A percentile compares a stretch with the other conserved stretches of the same genome.
These are phyloP conservation scores for Fusarium tanahbumbuense DNA, from an alignment of 2,329 filamentous ascomycete species.

Conservation along the genomic window DNA sequence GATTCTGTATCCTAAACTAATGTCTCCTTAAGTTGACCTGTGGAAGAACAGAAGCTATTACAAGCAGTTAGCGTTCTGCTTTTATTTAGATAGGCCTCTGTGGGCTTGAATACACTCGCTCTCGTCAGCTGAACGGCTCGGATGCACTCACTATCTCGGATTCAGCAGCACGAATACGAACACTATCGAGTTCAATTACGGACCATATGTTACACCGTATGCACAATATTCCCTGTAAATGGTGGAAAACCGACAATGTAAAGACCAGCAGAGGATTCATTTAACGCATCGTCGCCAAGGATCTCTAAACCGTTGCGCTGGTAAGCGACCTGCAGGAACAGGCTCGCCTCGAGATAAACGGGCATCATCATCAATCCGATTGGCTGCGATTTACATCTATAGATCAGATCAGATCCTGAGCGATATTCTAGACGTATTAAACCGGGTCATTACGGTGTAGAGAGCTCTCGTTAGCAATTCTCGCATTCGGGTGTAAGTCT, in stretches of 20 bases:
- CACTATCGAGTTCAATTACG: neutral
- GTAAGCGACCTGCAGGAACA: constrained; percentile 5
- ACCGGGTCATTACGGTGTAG: neutral
- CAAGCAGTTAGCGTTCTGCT: no score
- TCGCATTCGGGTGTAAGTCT: constrained; percentile 31
- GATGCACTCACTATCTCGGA: neutral
- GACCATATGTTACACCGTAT: neutral
- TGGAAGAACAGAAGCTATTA: no score
- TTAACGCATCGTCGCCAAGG: neutral
- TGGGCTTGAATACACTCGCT: neutral
- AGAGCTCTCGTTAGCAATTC: neutral
- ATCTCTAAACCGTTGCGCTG: neutral
- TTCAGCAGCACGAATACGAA: neutral
- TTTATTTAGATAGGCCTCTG: no score
- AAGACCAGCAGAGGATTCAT: neutral
- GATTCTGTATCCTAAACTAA: no score
- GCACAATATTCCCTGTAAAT: neutral
- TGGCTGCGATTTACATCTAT: neutral
- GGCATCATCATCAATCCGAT: neutral
- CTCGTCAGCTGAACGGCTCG: neutral
- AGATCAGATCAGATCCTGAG: constrained; percentile 22
- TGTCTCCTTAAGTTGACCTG: no score
- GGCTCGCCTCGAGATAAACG: neutral
- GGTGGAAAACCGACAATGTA: neutral
- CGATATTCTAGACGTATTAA: neutral